Conservation (phyloP, 257 asterid species). For the Schizonepeta tenuifolia region DNA sequence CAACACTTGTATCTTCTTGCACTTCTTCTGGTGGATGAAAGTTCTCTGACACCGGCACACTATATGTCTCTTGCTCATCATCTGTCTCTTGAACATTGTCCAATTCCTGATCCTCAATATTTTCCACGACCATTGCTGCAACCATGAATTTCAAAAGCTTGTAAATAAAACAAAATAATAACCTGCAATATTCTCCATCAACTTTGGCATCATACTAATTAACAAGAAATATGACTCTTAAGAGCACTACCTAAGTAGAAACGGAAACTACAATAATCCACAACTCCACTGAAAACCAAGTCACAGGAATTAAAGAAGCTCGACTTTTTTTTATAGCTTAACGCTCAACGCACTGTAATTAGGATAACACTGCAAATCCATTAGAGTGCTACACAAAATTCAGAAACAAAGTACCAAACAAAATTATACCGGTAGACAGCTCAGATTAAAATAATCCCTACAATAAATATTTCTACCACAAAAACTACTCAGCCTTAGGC, state of each 20-base stretch:
- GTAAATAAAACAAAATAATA: neutral
- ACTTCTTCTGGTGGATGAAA: neutral
- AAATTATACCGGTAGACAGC: neutral
- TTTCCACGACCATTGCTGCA: conserved; percentile 32
- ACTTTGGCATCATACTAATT: neutral
- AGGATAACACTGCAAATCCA: neutral
- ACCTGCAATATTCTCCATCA: neutral
- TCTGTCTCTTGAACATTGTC: conserved; percentile 5
- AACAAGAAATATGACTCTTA: neutral
- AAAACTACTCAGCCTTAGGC: neutral
- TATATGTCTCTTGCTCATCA: conserved; percentile 6
- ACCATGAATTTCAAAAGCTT: neutral
- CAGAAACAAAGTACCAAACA: neutral
- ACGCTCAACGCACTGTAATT: neutral
- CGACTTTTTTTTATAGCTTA: neutral
- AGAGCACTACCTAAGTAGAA: neutral
- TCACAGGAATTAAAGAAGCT: neutral
- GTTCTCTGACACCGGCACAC: neutral
- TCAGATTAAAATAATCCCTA: neutral
- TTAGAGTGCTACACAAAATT: neutral
- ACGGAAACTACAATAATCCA: neutral
- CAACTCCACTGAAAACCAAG: neutral
- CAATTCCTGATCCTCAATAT: conserved; percentile 17
- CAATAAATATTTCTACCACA: neutral
- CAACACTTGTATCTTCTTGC: neutral